Conservation (phyloP, 441 rosid species). For the Manihot esculenta region DNA sequence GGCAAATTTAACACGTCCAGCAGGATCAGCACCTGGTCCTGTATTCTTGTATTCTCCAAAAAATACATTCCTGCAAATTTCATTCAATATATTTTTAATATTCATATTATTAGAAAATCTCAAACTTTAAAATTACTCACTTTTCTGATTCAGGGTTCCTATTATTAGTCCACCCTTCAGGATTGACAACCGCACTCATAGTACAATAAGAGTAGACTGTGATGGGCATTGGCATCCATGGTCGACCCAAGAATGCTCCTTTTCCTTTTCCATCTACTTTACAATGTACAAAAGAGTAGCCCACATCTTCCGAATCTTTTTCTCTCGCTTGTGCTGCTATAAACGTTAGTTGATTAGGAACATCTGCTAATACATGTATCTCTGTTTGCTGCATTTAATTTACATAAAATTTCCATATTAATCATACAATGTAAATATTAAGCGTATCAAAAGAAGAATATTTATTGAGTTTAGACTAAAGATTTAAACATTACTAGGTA, state of each 20-base stretch:
- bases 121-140: not conserved
- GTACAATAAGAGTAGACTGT: conserved; percentile 49
- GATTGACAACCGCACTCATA: conserved; percentile 39
- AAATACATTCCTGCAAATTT: conserved; percentile 31
- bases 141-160: conserved; percentile 25
- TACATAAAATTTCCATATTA: too few species aligned
- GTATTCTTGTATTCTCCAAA: conserved; percentile 57
- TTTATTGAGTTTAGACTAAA: too few species aligned
- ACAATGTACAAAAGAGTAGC: conserved; percentile 61
- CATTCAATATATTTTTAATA: too few species aligned
- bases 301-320: conserved; percentile 28
- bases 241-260: conserved; percentile 51
- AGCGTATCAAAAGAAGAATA: too few species aligned
- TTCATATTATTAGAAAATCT: too few species aligned
- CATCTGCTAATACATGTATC: conserved; percentile 29
- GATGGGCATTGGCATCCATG: conserved; percentile 53
- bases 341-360: too few species aligned
- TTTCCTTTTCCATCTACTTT: conserved; percentile 39
- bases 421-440: too few species aligned
- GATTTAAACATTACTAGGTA: not conserved
- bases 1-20: conserved; percentile 34
- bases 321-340: conserved; percentile 41
- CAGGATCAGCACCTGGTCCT: conserved; percentile 40
- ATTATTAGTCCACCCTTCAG: conserved; percentile 52
- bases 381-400: not conserved